These are phyloP conservation scores for Piromyces finnis DNA, from an alignment of 192 early-diverging fungal genomes.

Conservation along the genomic window DNA sequence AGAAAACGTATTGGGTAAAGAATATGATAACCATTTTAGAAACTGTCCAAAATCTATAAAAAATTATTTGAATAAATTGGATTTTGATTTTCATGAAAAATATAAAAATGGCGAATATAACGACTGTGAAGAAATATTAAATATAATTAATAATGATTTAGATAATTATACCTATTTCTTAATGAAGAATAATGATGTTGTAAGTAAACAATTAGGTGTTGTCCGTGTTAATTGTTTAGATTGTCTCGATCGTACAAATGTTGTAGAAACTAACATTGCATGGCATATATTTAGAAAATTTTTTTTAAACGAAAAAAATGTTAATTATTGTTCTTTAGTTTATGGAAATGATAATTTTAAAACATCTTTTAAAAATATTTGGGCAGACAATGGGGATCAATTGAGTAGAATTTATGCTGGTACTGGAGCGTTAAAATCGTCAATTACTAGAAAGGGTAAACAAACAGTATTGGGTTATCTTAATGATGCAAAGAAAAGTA, in stretches of 20 bases:
- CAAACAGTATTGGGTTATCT: conserved; percentile 62
- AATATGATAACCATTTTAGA: background rate
- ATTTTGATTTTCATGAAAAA: background rate
- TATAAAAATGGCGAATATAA: background rate
- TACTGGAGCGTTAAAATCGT: conserved; percentile 85
- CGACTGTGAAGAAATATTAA: background rate
- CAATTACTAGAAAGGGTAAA: conserved; percentile 78
- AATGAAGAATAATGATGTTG: background rate
- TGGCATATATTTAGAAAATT: conserved; percentile 6
- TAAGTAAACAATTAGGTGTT: conserved; percentile 32
- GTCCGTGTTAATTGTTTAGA: conserved; percentile 95
- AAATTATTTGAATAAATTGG: background rate
- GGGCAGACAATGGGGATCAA: conserved; percentile 80
- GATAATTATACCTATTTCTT: background rate
- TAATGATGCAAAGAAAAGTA: conserved; percentile 81
- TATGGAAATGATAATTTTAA: background rate
- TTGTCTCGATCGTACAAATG: conserved; percentile 94
- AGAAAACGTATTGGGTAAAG: background rate
- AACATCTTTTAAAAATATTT: conserved; percentile 14
- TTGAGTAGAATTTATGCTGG: conserved; percentile 88
- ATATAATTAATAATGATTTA: background rate
- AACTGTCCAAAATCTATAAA: background rate
- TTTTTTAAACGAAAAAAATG: background rate
- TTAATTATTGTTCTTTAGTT: background rate
- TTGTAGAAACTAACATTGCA: conserved; percentile 80